Evolutionary conservation across 1,139 yeast genomes (phyloP).

Genomic region (Kodamaea plutei): DNA sequence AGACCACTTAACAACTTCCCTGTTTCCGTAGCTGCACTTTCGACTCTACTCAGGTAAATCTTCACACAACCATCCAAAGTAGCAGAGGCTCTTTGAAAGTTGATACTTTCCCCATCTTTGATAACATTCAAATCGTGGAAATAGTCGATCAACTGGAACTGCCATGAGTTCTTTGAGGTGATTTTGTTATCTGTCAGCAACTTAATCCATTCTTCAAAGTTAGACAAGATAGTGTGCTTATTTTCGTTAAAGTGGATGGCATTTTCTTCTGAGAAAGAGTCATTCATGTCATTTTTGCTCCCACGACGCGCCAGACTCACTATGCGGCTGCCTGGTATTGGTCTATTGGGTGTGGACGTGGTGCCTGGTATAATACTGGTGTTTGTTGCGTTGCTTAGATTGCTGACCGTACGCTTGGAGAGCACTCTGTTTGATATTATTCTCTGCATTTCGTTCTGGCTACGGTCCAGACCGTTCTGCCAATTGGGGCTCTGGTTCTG

Average conservation of each 20-base stretch:
- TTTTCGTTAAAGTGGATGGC: constrained; percentile 45
- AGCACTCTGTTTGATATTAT: constrained; percentile 12
- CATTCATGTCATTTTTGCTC: constrained; percentile 14
- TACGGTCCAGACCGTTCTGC: constrained; percentile 8
- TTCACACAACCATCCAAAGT: constrained; percentile 85
- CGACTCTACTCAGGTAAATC: constrained; percentile 81
- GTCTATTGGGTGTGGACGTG: constrained; percentile 7
- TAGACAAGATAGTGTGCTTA: constrained; percentile 45
- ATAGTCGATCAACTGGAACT: constrained; percentile 82
- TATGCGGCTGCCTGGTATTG: constrained; percentile 13
- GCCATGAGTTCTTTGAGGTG: constrained; percentile 70
- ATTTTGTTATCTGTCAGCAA: constrained; percentile 85
- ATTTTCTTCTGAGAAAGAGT: constrained; percentile 32
- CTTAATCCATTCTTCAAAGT: constrained; percentile 88
- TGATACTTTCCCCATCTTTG: constrained; percentile 57
- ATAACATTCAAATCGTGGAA: constrained; percentile 67
- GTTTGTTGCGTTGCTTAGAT: constrained; percentile 4
- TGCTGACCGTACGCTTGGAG: constrained; percentile 9
- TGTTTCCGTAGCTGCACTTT: constrained; percentile 87
- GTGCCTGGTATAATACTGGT: constrained; percentile 7
- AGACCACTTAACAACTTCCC: constrained; percentile 80
- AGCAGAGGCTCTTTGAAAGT: constrained; percentile 74
- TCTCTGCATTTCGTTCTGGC: no score
- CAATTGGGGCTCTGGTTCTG: constrained; percentile 4
- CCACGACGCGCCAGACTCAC: constrained; percentile 18